Evolutionary conservation across 441 rosid species (phyloP).

Genomic region (Arabidopsis hybrid): DNA sequence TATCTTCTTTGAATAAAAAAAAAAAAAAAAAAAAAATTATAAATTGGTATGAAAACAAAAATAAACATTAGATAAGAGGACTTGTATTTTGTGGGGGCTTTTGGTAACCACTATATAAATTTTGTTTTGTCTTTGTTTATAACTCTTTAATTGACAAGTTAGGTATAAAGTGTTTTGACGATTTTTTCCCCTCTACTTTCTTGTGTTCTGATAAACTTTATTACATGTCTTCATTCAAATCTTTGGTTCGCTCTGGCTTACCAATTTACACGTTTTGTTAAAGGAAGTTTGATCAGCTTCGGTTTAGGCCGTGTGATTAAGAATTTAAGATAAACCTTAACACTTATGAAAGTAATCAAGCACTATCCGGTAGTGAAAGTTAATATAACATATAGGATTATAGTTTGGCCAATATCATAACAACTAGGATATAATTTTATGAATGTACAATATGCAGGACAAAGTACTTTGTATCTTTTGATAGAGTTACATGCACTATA

Average conservation of each 20-base stretch:
- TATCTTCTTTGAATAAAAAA: background rate
- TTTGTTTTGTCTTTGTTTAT: conserved; percentile 10
- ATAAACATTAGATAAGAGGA: background rate
- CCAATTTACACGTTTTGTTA: background rate
- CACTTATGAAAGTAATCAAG: background rate
- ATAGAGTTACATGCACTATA: conserved; percentile 9
- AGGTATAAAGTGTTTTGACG: conserved; percentile 11
- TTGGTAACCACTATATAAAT: conserved; percentile 24
- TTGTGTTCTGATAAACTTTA: background rate
- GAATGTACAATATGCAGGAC: conserved; percentile 9
- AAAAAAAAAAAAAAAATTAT: background rate
- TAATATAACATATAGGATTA: conserved; percentile 11
- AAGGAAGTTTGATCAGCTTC: background rate
- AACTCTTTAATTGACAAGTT: conserved; percentile 22
- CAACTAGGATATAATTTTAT: background rate
- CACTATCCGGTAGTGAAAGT: conserved; percentile 3
- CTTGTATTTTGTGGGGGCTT: conserved; percentile 18
- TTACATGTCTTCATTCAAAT: conserved; percentile 4
- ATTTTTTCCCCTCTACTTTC: too few species aligned
- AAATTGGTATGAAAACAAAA: background rate
- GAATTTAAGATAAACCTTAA: background rate
- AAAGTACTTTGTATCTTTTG: conserved; percentile 22
- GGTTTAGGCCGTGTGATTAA: background rate
- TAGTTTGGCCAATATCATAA: conserved; percentile 23
- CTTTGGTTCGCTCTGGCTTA: conserved; percentile 2